These are phyloP conservation scores for Malus hybrid DNA, from an alignment of 331 rosid species.

Conservation along the genomic window DNA sequence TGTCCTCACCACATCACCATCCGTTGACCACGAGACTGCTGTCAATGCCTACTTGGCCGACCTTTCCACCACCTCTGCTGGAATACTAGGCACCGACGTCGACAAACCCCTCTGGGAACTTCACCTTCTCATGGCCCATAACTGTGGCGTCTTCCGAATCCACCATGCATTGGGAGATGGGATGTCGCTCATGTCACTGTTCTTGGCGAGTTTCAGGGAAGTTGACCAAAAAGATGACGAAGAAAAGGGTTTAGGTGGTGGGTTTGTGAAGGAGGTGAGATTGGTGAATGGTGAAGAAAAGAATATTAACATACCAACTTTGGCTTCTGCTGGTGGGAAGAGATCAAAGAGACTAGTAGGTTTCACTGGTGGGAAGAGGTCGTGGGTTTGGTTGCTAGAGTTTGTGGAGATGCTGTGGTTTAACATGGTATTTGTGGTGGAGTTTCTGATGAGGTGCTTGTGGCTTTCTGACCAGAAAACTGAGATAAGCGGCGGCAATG, in stretches of 20 bases:
- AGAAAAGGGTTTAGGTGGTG: background rate
- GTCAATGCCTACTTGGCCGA: constrained; percentile 53
- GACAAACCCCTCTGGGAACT: constrained; percentile 91
- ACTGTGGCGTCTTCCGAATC: constrained; percentile 45
- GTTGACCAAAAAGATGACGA: constrained; percentile 14
- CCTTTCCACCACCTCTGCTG: constrained; percentile 15
- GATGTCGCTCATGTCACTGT: constrained; percentile 70
- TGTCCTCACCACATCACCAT: background rate
- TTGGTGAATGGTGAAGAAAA: background rate
- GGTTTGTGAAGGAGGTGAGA: background rate
- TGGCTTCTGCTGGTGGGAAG: background rate
- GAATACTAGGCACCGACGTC: constrained; percentile 23
- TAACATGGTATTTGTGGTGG: constrained; percentile 33
- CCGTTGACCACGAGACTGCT: constrained; percentile 20
- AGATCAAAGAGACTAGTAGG: background rate
- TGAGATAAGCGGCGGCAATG: constrained; percentile 52
- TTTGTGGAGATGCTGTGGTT: constrained; percentile 24
- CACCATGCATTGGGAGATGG: constrained; percentile 89
- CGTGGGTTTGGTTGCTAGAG: constrained; percentile 11
- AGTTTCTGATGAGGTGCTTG: constrained; percentile 35
- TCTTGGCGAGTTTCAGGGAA: constrained; percentile 53
- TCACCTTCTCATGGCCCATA: constrained; percentile 55
- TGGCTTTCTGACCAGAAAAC: constrained; percentile 59
- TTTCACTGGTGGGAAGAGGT: background rate
- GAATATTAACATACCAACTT: constrained; percentile 11